phyloP scores from a whole-genome alignment of 1,139 yeast species.

The Taphrina sp. region DNA sequence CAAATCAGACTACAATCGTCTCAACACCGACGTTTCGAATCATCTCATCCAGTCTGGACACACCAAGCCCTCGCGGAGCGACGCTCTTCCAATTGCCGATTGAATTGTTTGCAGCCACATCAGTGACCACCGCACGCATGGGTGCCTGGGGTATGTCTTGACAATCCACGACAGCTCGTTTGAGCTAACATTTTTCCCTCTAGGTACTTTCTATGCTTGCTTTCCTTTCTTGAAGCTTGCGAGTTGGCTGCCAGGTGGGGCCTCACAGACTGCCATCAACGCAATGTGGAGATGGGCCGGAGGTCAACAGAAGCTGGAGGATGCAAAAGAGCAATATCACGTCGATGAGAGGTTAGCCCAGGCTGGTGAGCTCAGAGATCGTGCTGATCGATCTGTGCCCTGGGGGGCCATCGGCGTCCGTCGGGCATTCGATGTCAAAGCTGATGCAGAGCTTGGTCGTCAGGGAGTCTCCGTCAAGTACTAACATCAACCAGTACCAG shows the following conservation, averaged over 20 bases:
- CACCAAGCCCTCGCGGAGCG: conserved; percentile 28
- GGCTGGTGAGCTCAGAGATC: conserved; percentile 24
- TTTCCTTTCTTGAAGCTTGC: conserved; percentile 29
- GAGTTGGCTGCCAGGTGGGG: conserved; percentile 27
- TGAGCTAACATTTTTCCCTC: background rate
- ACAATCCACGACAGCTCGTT: background rate
- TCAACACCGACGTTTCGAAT: conserved; percentile 23
- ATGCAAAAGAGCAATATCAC: conserved; percentile 8
- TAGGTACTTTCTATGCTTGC: conserved; percentile 27
- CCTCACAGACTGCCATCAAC: conserved; percentile 14
- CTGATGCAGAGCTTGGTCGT: conserved; percentile 14
- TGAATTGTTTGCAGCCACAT: conserved; percentile 19
- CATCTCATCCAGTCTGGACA: conserved; percentile 18
- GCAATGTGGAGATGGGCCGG: conserved; percentile 29
- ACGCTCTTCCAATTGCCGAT: conserved; percentile 24
- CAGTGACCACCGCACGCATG: conserved; percentile 16
- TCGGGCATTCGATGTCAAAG: conserved; percentile 28
- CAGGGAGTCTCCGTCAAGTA: conserved; percentile 25
- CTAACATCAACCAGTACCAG: too few relatives aligned
- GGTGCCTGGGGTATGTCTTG: conserved; percentile 23
- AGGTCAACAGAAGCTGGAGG: conserved; percentile 16
- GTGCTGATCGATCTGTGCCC: conserved; percentile 20
- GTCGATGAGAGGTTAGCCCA: conserved; percentile 25
- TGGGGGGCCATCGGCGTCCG: conserved; percentile 32
- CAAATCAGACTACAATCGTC: conserved; percentile 5